Base-by-base conservation (phyloP, 306 rosid species). In the Clitoria ternatea region DNA sequence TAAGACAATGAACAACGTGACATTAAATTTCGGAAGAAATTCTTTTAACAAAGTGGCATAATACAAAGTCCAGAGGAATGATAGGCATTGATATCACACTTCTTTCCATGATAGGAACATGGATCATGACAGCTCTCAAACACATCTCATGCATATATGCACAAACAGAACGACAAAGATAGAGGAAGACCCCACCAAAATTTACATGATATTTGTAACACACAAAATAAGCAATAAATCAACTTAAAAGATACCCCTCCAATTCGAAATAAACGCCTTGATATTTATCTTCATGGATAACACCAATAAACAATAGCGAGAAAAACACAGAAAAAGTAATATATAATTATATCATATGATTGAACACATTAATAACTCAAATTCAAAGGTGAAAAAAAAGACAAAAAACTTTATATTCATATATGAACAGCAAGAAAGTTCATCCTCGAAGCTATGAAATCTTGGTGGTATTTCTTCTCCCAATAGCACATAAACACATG, bases 101-200 rank as follows among this genome's bases (percentile, higher is more conserved):
- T 45, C 29, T 57, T 50, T 1, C 67, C 56, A 35, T 44, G 36
- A 27, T 54, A 61, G 73, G 37, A 81, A 71, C 85, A 81, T 0
- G 14, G 66, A 81, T 72, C 76, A 72, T 66, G 72, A 76, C 76
- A 61, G 15, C 66, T 66, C 73, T 23, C 55, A 40, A 66, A 50
- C 75, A 71, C 63, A 80, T 57, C 19, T 72, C 66, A 71, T 71
- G 81, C 56, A 61, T 3, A 61, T 3, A 3, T 27, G 15, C 6
- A 44, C 73, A 32, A 47, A 76, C 69, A 59, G 29, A 70, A 62
- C 30, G 68, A 76, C 76, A 82, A 5, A 49, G 53, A 69, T 26
- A 63, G n/a, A 49, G 42, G 67, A 32, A 74, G 60, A 47, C 52
- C 72, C 80, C 80, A 64, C 83, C 27, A 48, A 45, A 59, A 60